Base-by-base conservation (phyloP, 106 monocot genomes). In the Acorus gramineus region DNA sequence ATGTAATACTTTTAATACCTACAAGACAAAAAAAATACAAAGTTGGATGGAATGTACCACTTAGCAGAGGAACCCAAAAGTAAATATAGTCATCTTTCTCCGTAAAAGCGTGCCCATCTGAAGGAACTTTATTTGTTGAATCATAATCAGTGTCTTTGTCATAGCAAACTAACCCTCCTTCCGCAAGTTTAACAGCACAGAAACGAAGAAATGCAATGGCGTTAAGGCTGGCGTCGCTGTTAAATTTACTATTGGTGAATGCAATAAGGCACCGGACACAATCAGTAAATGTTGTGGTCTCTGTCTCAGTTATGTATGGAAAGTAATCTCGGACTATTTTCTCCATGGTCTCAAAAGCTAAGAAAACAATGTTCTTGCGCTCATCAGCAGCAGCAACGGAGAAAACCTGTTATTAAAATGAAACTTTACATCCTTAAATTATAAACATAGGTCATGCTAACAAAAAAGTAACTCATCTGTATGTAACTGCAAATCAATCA, bases 201-300 rank as follows among this genome's bases (percentile, higher is more conserved):
- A 92, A 92, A n/a, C 98, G 84, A 69, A 92, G 87, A 76, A 92
- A 98, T 43, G 92, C 98, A 75, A 98, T 92, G 69, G 98, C 98
- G 77, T 92, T 98, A 57, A 98, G 88, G 74, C 98, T 98, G 47
- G 85, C 87, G 63, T 92, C 96, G 83, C 78, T 85, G 61, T 82
- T 88, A 66, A 88, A 92, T 82, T 78, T 98, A 66, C 98, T 92
- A 59, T 78, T 83, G 44, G 98, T 92, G 62, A 98, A 98, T 14
- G 92, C 74, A 55, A 80, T 81, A 28, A 98, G 81, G 62, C 98
- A 98, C 63, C 76, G 92, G 48, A 98, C 98, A 78, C 98, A 98
- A 59, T 92, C 98, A 1, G 98, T 92, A 75, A 98, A 92, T 55
- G 80, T 89, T 60, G 92, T 86, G n/a, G 92, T 81, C 67, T 98